A percentile compares a stretch with the other conserved stretches of the same genome.
Evolutionary conservation across 805 yeast species (phyloP).

Genomic region (Sugiyamaella smithiae): DNA sequence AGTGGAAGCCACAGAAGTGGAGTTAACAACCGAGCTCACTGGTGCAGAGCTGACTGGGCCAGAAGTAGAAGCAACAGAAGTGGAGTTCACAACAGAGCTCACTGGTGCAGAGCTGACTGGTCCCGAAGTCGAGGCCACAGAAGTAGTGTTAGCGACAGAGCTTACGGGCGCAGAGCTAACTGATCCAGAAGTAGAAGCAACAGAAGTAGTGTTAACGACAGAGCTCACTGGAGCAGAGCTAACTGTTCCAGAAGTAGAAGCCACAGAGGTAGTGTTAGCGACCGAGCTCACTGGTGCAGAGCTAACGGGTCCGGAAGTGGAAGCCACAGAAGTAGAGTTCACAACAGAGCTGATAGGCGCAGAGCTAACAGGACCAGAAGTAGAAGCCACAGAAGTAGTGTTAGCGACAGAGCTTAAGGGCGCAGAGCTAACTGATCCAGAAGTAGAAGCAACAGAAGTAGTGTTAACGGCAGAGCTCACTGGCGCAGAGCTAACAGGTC

Average conservation of each 20-base stretch:
- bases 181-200: neutral
- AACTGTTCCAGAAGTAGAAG: neutral
- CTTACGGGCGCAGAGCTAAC: neutral
- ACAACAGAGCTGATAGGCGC: neutral
- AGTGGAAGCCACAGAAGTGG: too few relatives aligned
- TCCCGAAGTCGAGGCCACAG: neutral
- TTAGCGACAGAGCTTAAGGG: neutral
- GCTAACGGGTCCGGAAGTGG: neutral
- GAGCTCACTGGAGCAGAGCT: neutral
- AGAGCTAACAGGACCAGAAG: neutral
- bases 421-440: neutral
- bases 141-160: neutral
- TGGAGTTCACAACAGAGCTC: neutral
- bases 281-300: neutral
- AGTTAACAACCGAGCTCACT: too few relatives aligned
- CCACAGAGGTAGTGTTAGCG: neutral
- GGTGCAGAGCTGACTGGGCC: neutral
- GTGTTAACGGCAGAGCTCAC: conserved; percentile 20
- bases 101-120: neutral
- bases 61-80: neutral
- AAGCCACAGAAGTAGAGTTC: neutral
- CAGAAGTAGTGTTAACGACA: neutral
- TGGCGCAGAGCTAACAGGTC: conserved; percentile 14
- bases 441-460: conserved; percentile 11
- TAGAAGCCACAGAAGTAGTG: neutral